Conservation (phyloP, 179 eudicot species). For the Carnegiea gigantea region DNA sequence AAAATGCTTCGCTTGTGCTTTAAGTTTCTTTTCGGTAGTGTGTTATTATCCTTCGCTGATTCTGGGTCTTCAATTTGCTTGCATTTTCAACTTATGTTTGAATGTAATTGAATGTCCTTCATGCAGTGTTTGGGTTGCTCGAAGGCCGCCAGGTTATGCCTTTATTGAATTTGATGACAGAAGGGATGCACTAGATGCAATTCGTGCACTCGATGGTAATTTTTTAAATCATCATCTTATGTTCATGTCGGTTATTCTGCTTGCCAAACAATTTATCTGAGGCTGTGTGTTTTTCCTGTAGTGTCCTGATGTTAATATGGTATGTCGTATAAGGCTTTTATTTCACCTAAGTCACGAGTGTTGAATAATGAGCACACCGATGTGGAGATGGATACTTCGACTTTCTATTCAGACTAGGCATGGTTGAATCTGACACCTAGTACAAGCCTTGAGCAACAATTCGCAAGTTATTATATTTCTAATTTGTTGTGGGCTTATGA, state of each 20-base stretch:
- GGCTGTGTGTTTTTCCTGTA: not conserved
- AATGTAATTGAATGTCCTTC: not conserved
- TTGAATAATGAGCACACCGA: not conserved
- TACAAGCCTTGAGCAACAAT: not conserved
- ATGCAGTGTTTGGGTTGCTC: slow-evolving; percentile 94
- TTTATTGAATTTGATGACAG: slow-evolving; percentile 85
- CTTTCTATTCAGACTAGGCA: not conserved
- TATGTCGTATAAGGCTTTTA: no score
- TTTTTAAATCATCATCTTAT: not conserved
- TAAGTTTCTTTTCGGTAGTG: not conserved
- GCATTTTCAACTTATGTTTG: not conserved
- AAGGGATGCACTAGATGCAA: slow-evolving; percentile 87
- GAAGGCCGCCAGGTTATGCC: slow-evolving; percentile 94
- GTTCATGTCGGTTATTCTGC: not conserved
- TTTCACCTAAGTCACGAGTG: not conserved
- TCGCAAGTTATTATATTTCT: not conserved
- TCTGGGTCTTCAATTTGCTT: not conserved
- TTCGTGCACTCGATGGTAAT: slow-evolving; percentile 68
- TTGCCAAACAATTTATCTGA: not conserved
- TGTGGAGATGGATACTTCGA: not conserved
- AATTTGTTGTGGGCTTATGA: not conserved
- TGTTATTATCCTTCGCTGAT: not conserved
- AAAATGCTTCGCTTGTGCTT: not conserved
- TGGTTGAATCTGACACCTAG: not conserved
- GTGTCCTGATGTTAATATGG: not conserved